Conservation (phyloP, 2,329 filamentous ascomycete species). For the Microdochium nivale region DNA sequence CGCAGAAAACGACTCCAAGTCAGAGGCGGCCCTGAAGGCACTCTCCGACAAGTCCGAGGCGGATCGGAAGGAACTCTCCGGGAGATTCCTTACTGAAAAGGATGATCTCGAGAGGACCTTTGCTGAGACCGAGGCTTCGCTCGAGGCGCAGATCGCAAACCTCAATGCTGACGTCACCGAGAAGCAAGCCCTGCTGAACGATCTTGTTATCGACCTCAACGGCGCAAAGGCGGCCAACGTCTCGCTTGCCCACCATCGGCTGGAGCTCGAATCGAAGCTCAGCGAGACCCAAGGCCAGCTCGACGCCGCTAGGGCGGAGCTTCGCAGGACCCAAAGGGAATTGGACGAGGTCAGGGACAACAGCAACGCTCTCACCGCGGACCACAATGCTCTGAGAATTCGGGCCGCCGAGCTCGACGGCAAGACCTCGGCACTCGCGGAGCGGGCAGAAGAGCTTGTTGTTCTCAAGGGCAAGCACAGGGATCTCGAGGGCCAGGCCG, state of each 20-base stretch:
- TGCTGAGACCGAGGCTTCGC: not conserved
- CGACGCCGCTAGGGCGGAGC: not conserved
- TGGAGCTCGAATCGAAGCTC: not conserved
- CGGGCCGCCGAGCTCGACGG: not conserved
- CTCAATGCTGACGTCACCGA: not conserved
- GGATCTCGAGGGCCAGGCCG: not conserved
- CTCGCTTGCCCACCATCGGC: not conserved
- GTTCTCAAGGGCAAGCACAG: not conserved
- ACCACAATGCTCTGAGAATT: slow-evolving; percentile 33
- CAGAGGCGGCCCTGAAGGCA: not conserved
- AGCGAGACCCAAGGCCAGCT: not conserved
- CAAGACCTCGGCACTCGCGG: slow-evolving; percentile 8
- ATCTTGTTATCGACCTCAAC: not conserved
- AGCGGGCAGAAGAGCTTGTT: slow-evolving; percentile 37
- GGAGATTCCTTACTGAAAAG: not conserved
- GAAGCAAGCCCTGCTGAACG: not conserved
- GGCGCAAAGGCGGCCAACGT: not conserved
- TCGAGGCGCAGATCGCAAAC: not conserved
- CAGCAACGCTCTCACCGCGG: slow-evolving; percentile 4
- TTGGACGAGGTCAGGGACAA: not conserved
- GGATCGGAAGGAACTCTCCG: not conserved
- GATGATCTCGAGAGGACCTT: not conserved
- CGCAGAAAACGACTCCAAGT: not conserved
- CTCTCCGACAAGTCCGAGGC: not conserved
- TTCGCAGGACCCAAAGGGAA: not conserved